Conservation (phyloP, 345 rosid species). For the Dipteronia dyeriana region DNA sequence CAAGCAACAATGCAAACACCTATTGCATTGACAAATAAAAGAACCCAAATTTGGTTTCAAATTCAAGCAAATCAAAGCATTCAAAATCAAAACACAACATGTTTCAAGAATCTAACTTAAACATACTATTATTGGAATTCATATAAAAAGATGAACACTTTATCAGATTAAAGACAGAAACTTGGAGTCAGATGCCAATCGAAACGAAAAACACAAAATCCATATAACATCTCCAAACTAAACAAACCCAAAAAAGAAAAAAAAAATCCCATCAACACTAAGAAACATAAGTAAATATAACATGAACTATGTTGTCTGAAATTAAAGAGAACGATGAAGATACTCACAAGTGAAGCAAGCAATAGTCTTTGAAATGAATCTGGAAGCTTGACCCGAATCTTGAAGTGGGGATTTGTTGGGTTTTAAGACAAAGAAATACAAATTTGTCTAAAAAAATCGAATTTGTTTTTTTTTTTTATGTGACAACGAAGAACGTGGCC, state of each 20-base stretch:
- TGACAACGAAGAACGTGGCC: constrained; percentile 5
- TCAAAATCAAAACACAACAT: background rate
- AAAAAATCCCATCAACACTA: background rate
- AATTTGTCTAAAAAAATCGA: background rate
- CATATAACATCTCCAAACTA: background rate
- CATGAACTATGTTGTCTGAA: background rate
- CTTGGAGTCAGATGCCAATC: background rate
- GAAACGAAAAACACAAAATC: background rate
- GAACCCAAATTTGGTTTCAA: background rate
- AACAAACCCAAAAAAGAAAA: background rate
- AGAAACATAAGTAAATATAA: too few species aligned
- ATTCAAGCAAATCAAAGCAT: background rate
- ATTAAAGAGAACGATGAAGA: constrained; percentile 22
- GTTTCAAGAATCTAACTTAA: background rate
- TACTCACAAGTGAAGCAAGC: constrained; percentile 20
- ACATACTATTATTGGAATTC: background rate
- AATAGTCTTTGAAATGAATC: constrained; percentile 5
- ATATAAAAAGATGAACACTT: background rate
- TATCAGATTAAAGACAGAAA: background rate
- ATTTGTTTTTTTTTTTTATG: too few species aligned
- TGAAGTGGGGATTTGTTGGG: background rate
- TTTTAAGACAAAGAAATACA: background rate
- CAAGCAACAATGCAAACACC: constrained; percentile 28
- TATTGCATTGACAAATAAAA: constrained; percentile 10
- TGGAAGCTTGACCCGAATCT: background rate